Conservation (phyloP, 2,329 filamentous ascomycete genomes). For the Penicillium sp. region DNA sequence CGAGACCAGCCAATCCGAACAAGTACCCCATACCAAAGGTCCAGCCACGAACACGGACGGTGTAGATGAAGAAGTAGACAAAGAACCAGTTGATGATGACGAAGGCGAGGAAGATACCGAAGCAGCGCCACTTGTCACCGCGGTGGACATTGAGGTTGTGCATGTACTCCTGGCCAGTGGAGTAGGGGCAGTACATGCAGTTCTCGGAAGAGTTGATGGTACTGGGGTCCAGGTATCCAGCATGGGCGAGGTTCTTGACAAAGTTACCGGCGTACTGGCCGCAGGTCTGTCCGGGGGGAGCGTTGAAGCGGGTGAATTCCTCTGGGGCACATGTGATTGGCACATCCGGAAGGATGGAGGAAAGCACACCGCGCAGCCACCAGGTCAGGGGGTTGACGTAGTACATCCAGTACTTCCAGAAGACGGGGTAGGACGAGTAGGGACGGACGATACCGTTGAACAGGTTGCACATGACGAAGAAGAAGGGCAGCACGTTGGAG, state of each 20-base stretch:
- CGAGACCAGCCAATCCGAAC: conserved; percentile 47
- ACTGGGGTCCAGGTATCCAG: conserved; percentile 60
- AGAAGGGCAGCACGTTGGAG: conserved; percentile 69
- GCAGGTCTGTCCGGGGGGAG: conserved; percentile 62
- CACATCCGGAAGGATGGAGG: conserved; percentile 54
- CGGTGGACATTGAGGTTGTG: conserved; percentile 51
- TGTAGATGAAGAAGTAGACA: conserved; percentile 74
- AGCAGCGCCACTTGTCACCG: conserved; percentile 64
- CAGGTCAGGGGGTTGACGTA: conserved; percentile 65
- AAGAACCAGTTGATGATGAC: conserved; percentile 65
- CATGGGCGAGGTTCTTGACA: conserved; percentile 43
- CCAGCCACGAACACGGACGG: conserved; percentile 65
- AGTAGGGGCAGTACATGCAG: conserved; percentile 68
- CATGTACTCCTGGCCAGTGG: conserved; percentile 62
- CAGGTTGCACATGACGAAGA: conserved; percentile 70
- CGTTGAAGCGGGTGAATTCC: conserved; percentile 62
- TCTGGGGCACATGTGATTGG: conserved; percentile 48
- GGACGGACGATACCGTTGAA: conserved; percentile 75
- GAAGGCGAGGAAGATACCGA: conserved; percentile 69
- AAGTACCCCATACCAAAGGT: conserved; percentile 61
- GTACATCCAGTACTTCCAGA: conserved; percentile 70
- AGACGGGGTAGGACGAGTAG: conserved; percentile 59
- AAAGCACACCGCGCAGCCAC: conserved; percentile 66
- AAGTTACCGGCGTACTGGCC: conserved; percentile 59
- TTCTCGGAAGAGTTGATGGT: conserved; percentile 42